phyloP scores from a whole-genome alignment of 2,329 filamentous ascomycete species.

The Sclerotinia spermophila region DNA sequence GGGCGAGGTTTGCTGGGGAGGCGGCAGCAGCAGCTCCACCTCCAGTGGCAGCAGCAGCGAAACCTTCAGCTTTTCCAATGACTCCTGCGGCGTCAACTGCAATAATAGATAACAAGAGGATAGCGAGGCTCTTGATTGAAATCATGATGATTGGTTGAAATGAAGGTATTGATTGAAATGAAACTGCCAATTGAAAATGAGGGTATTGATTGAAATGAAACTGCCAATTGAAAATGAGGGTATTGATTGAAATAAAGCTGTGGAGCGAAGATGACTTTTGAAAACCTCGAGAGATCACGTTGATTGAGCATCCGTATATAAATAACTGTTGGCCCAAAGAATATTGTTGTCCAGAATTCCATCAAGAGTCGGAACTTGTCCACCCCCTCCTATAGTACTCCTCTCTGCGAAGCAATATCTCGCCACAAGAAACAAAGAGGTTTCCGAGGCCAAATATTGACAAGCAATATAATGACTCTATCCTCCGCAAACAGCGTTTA shows the following conservation, averaged over 20 bases:
- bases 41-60: neutral
- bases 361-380: neutral
- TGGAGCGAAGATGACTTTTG: neutral
- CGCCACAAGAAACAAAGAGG: neutral
- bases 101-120: neutral
- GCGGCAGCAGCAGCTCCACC: neutral
- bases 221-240: no score
- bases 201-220: no score
- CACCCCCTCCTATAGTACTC: neutral
- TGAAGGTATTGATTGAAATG: neutral
- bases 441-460: neutral
- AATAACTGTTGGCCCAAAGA: neutral
- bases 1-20: neutral
- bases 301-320: neutral
- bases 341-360: neutral
- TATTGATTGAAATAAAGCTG: no score
- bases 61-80: slow-evolving; percentile 4
- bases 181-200: no score
- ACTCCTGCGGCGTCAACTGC: neutral
- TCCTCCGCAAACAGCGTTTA: neutral
- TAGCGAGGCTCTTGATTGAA: neutral
- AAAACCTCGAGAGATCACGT: neutral
- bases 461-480: neutral
- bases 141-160: neutral
- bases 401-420: neutral